Evolutionary conservation across 164 flowering plant genomes (phyloP), one percentile per base, ranked within the genome.

Genomic region (Macadamia integrifolia): DNA sequence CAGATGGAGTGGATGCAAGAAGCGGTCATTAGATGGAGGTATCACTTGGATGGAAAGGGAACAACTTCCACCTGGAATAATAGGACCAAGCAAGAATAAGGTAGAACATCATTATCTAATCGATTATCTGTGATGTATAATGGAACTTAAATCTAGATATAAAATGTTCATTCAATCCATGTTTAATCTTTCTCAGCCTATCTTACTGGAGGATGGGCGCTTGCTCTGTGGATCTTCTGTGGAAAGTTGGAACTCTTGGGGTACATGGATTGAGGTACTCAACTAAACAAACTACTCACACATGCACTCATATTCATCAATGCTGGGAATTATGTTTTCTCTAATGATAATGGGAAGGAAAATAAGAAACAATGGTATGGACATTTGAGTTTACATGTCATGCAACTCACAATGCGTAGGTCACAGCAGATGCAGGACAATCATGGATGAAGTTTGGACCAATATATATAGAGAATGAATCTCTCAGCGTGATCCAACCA

Each of bases 221-320:
- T 69, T 93, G 80, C 83, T 89, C 4, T 91, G 98, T 81, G 97
- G 98, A 73, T 91, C 97, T 29, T 93, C 97, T 58, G 96, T 93
- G 28, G 94, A 91, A 77, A 93, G 98, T 72, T 93, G 98, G 98
- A 93, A 93, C 74, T 88, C 98, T 18, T 93, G 96, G 98, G 98
- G 98, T 1, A 85, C 98, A 72, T 91, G 97, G 97, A 72, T 89
- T 73, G 98, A 93, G 97, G 97, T 93, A 75, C 61, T 69, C 6
- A 53, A 8, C 12, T 46, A 9, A 46, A 46, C 13, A 8, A 1
- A 46, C 1, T 9, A 46, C 13, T 1, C 12, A 46, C 9, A 46
- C 9, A 46, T 9, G 5, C 40, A 35, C 40, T 2, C 0, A 35
- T 5, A 35, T 5, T 2, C 40, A 35, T 5, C 40, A 35, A 35